Evolutionary conservation across 1,284 basidiomycete genomes (phyloP), one percentile per base, ranked within the genome.

Genomic region (Vanrija humicola): DNA sequence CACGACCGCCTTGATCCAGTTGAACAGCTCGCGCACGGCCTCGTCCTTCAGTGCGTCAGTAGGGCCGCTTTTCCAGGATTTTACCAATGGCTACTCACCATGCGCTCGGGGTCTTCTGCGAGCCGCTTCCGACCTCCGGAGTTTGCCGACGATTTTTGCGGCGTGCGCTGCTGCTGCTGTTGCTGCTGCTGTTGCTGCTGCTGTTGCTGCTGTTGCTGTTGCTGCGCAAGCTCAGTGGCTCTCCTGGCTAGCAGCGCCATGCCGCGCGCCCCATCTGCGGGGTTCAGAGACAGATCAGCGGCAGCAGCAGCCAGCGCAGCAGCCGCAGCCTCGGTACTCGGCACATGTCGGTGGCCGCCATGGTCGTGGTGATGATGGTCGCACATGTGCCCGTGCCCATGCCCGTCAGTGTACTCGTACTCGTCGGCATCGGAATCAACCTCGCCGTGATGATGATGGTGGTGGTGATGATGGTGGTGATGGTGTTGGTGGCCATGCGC

Each of bases 1-100:
- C 26, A 76, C 72, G 46, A 76, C 72, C 1, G 73, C 70, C 62
- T 77, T 77, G 50, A 77, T 76, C 75, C 75, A 77, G 55, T 72
- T 73, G 68, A 77, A 77, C 25, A 77, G 62, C 55, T 75, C 74
- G 45, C 68, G 59, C 1, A 74, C 71, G 0, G 72, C 70, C 46
- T 73, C 69, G 54, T 77, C 74, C 73, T 76, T 39, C 9, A 29
- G 38, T 26, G 40, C 12, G 48, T 56, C 18, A 57, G 48, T 52
- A 40, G 9, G 46, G 39, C 23, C 16, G 15, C 38, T 5, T 34
- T 34, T 38, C n/a, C 39, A 48, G 19, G 19, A 46, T 25, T 28
- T 34, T 19, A 12, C 10, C 29, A 29, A 28, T 14, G 9, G 28
- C 19, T 18, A 65, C 70, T 58, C 50, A 69, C 72, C 62, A 75